Base-by-base conservation (phyloP, 2,329 filamentous ascomycete genomes). In the Metarhizium guizhouense region DNA sequence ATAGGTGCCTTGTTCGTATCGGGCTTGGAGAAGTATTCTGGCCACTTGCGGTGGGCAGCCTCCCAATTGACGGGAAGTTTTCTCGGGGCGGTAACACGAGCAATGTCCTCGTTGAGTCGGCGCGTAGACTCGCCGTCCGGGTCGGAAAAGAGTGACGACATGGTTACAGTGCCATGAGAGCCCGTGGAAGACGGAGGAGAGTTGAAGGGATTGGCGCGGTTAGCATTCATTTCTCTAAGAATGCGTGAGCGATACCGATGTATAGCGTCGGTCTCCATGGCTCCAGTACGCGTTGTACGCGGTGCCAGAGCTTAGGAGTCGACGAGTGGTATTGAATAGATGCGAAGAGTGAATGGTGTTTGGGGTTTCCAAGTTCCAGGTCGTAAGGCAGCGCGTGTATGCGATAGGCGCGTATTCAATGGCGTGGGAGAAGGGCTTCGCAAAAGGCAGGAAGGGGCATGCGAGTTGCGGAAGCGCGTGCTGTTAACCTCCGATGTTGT, bases 111-210 rank as follows among this genome's bases (percentile, higher is more conserved):
- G 61, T 78, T 74, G 45, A 80, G 70, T 56, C 70, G 72, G 56
- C 76, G 76, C 45, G 78, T 81, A 34, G 78, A 80, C 65, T 82
- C 79, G 65, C 74, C 77, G 57, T 80, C 77, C 42, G 75, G 76
- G 56, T 76, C 74, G 55, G 77, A 75, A 58, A 80, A 78, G 62
- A 82, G 69, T 47, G 78, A 76, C 42, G 79, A 80, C 53, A 75
- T 64, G 49, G 78, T 82, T 59, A 82, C 73, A 58, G 78, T 80
- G 65, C 79, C 79, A 67, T 81, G 79, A 53, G 77, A 79, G 55
- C 79, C 79, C 34, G 79, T 82, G 6, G 79, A 82, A 6, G 79
- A 81, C 20, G 79, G 79, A 5, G 80, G 80, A 20, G 79, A 82
- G 68, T 79, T 80, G 70, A 81, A 82, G 6, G 79, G 79, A 65